Evolutionary conservation across 2,329 filamentous ascomycete species (phyloP).

Genomic region (Talaromyces sp.): DNA sequence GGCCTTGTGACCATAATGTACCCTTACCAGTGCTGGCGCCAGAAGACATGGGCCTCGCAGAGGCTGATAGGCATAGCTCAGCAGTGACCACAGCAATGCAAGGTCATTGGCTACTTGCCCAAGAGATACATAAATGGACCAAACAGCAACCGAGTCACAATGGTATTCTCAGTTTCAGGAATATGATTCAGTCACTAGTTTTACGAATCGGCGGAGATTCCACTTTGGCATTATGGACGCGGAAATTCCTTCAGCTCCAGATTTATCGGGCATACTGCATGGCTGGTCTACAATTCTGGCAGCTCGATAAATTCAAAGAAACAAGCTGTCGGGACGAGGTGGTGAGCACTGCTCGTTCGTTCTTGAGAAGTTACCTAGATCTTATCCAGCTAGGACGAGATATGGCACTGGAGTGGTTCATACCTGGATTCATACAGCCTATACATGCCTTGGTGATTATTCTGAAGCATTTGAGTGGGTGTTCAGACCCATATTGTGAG

Average conservation of each 20-base stretch:
- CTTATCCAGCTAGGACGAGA: neutral
- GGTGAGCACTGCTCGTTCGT: neutral
- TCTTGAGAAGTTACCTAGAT: neutral
- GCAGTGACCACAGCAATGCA: neutral
- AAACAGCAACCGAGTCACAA: neutral
- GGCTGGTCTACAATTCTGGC: neutral
- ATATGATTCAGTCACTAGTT: neutral
- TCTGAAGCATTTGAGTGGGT: neutral
- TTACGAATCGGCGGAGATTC: neutral
- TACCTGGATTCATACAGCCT: neutral
- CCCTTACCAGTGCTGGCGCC: neutral
- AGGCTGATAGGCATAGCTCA: neutral
- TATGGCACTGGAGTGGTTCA: neutral
- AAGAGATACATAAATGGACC: neutral
- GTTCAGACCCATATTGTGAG: neutral
- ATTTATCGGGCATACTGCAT: constrained; percentile 1
- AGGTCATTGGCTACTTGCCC: neutral
- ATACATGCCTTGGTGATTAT: neutral
- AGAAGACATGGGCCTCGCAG: neutral
- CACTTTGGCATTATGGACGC: neutral
- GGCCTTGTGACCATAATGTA: neutral
- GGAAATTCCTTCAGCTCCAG: neutral
- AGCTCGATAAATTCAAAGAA: neutral
- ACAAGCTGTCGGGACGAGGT: neutral
- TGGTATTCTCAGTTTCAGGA: neutral